phyloP scores from a whole-genome alignment of 2,329 filamentous ascomycete species.

The Chalara sp. region DNA sequence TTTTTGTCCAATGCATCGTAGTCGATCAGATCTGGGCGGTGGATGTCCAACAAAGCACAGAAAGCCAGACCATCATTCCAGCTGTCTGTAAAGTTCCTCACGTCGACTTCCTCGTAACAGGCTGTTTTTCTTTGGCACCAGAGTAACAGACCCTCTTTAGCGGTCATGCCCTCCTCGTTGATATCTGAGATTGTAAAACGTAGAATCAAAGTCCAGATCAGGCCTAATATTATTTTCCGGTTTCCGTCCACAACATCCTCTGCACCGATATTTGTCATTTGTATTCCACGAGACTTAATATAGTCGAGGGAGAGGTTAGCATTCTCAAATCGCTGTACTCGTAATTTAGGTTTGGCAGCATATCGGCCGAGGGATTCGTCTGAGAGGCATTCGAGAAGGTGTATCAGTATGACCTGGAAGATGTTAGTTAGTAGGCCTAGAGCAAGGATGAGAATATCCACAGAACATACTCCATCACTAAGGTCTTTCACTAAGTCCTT shows the following conservation, averaged over 20 bases:
- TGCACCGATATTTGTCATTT: constrained; percentile 97
- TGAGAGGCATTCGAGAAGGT: constrained; percentile 93
- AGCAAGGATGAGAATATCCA: not conserved
- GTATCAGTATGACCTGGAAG: constrained; percentile 79
- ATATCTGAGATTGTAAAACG: constrained; percentile 98
- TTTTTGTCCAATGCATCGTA: constrained; percentile 91
- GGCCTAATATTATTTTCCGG: constrained; percentile 89
- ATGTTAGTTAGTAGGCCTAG: constrained; percentile 12
- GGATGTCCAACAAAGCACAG: constrained; percentile 92
- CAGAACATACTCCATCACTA: constrained; percentile 75
- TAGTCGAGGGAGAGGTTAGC: constrained; percentile 93
- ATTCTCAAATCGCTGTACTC: constrained; percentile 96
- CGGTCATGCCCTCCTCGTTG: constrained; percentile 94
- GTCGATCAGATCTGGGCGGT: constrained; percentile 94
- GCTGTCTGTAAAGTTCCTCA: constrained; percentile 88
- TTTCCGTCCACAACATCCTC: constrained; percentile 98
- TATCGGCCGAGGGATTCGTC: constrained; percentile 93
- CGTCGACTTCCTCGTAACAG: constrained; percentile 95
- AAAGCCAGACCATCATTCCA: constrained; percentile 98
- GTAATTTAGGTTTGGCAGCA: constrained; percentile 90
- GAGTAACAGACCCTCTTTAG: constrained; percentile 87
- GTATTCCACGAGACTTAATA: constrained; percentile 83
- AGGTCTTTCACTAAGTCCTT: constrained; percentile 84
- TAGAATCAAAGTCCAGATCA: constrained; percentile 98
- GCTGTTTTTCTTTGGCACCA: constrained; percentile 99